Evolutionary conservation across 2,329 filamentous ascomycete species (phyloP).

Genomic region (Exophiala bonariae): DNA sequence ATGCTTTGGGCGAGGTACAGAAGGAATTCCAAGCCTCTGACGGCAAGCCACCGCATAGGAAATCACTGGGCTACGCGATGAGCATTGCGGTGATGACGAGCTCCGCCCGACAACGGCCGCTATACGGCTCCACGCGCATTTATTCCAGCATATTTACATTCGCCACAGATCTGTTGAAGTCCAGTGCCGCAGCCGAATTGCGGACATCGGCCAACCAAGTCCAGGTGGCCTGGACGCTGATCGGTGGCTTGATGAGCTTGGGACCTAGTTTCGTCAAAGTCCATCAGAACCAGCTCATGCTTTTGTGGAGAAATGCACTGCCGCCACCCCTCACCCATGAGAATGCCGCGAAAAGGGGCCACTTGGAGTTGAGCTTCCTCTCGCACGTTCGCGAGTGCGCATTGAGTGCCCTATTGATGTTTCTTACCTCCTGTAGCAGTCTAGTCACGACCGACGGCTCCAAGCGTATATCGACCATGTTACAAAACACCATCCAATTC

Average conservation of each 20-base stretch:
- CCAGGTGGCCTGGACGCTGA: conserved; percentile 95
- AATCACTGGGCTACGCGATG: conserved; percentile 88
- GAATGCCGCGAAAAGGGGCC: conserved; percentile 77
- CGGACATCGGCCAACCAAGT: conserved; percentile 91
- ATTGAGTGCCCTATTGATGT: conserved; percentile 84
- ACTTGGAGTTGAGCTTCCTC: conserved; percentile 87
- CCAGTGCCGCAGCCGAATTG: conserved; percentile 85
- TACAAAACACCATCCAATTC: conserved; percentile 91
- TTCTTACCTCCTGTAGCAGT: conserved; percentile 89
- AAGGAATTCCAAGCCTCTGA: conserved; percentile 66
- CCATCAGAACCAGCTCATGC: conserved; percentile 85
- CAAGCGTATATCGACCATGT: conserved; percentile 87
- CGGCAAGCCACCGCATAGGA: conserved; percentile 66
- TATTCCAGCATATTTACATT: conserved; percentile 89
- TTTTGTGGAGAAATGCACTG: conserved; percentile 96
- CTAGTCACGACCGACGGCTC: conserved; percentile 92
- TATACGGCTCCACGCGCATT: conserved; percentile 94
- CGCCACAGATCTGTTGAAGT: conserved; percentile 88
- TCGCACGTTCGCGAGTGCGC: conserved; percentile 95
- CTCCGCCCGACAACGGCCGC: conserved; percentile 79
- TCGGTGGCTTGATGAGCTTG: conserved; percentile 93
- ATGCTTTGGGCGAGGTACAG: conserved; percentile 93
- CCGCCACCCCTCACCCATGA: conserved; percentile 94
- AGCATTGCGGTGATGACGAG: conserved; percentile 88
- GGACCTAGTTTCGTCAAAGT: conserved; percentile 99